Percentiles rank a stretch among this genome's conserved stretches.
These are phyloP conservation scores for Fagopyrum homotropicum DNA, from an alignment of 148 eudicot genomes.

Conservation along the genomic window DNA sequence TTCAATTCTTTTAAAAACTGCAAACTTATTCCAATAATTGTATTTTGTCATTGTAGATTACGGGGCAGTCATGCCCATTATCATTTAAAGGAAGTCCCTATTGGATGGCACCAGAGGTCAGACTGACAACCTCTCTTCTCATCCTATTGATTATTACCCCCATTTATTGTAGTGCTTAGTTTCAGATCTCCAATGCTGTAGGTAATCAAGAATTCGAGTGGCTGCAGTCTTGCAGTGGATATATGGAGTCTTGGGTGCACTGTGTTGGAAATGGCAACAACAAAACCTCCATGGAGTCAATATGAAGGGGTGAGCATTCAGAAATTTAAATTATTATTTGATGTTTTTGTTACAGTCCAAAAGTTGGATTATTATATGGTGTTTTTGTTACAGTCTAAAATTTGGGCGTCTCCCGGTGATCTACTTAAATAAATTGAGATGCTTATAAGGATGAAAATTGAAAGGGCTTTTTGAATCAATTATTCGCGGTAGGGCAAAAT, in stretches of 20 bases:
- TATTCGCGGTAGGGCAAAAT: background rate
- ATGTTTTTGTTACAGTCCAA: background rate
- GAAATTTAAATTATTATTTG: background rate
- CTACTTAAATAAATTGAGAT: background rate
- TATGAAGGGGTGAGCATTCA: slow-evolving; percentile 77
- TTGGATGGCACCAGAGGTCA: slow-evolving; percentile 99
- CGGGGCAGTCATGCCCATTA: slow-evolving; percentile 76
- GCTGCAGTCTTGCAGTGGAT: slow-evolving; percentile 74
- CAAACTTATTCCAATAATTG: background rate
- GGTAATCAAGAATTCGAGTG: slow-evolving; percentile 71
- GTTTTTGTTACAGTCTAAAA: background rate
- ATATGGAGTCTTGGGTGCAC: slow-evolving; percentile 98
- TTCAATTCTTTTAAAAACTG: background rate
- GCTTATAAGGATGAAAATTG: background rate
- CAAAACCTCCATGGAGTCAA: slow-evolving; percentile 97
- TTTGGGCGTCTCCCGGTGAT: background rate
- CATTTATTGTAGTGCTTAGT: background rate
- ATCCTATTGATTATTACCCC: background rate
- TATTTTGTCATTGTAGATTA: slow-evolving; percentile 42
- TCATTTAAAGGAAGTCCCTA: slow-evolving; percentile 96
- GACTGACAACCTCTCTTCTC: slow-evolving; percentile 4
- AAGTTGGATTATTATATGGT: background rate
- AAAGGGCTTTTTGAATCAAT: background rate
- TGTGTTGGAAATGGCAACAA: slow-evolving; percentile 84
- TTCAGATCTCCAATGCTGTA: slow-evolving; percentile 17